Conservation (phyloP, 2,329 filamentous ascomycete species). For the Alternaria sp. region DNA sequence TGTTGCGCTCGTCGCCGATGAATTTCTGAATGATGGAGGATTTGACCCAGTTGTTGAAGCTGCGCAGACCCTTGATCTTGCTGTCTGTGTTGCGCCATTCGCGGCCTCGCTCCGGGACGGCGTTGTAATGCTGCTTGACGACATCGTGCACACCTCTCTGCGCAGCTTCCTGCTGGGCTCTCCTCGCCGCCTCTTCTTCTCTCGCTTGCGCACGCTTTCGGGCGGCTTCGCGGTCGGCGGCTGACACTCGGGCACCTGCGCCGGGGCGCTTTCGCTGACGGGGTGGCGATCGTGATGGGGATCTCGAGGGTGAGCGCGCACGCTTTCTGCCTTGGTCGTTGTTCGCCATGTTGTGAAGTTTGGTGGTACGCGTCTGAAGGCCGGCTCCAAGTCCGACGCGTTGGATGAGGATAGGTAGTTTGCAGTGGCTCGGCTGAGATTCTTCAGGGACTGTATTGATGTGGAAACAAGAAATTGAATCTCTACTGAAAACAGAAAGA, state of each 20-base stretch:
- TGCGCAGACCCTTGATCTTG: conserved; percentile 90
- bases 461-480: no score
- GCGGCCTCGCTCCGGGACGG: conserved; percentile 87
- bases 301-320: conserved; percentile 43
- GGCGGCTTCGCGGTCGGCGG: conserved; percentile 71
- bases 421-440: not conserved
- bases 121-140: conserved; percentile 93
- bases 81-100: conserved; percentile 95
- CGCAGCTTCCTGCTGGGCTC: conserved; percentile 46
- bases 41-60: conserved; percentile 99
- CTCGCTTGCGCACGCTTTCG: conserved; percentile 58
- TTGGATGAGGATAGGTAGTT: not conserved
- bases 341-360: conserved; percentile 26
- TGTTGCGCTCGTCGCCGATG: conserved; percentile 56
- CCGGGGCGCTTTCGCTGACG: conserved; percentile 71
- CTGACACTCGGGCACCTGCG: conserved; percentile 64
- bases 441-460: not conserved
- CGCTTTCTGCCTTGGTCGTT: conserved; percentile 34
- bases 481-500: not conserved
- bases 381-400: conserved; percentile 6
- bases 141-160: conserved; percentile 77
- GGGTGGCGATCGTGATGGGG: conserved; percentile 53
- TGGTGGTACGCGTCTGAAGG: conserved; percentile 1
- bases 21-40: conserved; percentile 97
- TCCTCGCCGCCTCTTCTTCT: conserved; percentile 57